Evolutionary conservation across 129 eudicot species (phyloP).

Genomic region (Oenanthe sinensis): DNA sequence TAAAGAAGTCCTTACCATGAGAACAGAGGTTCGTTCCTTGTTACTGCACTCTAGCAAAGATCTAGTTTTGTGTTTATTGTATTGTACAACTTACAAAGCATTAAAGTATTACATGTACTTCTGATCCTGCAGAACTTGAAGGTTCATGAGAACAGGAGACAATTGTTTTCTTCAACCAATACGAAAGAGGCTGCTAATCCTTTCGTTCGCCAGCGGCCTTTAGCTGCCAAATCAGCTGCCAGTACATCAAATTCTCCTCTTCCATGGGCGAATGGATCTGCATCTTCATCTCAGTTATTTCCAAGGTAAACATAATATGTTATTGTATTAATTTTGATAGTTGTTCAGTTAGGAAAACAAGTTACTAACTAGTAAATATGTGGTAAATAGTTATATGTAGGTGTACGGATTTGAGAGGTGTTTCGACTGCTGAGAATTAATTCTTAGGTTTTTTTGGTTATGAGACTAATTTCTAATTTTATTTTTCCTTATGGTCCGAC

Average conservation of each 20-base stretch:
- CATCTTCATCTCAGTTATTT: conserved; percentile 55
- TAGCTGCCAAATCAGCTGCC: conserved; percentile 44
- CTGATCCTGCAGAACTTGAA: conserved; percentile 58
- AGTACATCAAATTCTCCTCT: conserved; percentile 50
- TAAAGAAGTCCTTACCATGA: conserved; percentile 92
- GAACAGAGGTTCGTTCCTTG: conserved; percentile 66
- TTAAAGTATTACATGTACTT: not conserved
- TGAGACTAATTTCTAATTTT: too few relatives aligned
- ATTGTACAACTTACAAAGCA: not conserved
- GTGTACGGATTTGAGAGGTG: not conserved
- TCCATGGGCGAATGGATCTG: conserved; percentile 69
- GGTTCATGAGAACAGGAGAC: conserved; percentile 77
- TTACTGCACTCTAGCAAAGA: not conserved
- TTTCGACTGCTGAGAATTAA: not conserved
- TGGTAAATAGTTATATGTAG: too few relatives aligned
- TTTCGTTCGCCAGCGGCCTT: conserved; percentile 82
- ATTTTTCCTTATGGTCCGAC: not conserved
- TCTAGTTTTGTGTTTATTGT: not conserved
- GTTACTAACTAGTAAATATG: too few relatives aligned
- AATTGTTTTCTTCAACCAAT: conserved; percentile 53
- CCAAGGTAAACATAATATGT: conserved; percentile 43
- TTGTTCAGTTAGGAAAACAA: too few relatives aligned
- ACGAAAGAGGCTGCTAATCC: conserved; percentile 71
- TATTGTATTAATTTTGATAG: not conserved
- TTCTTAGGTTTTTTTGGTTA: not conserved